A percentile compares a stretch with the other conserved stretches of the same genome.
Conservation (phyloP, 306 rosid species). For the Begonia masoniana region DNA sequence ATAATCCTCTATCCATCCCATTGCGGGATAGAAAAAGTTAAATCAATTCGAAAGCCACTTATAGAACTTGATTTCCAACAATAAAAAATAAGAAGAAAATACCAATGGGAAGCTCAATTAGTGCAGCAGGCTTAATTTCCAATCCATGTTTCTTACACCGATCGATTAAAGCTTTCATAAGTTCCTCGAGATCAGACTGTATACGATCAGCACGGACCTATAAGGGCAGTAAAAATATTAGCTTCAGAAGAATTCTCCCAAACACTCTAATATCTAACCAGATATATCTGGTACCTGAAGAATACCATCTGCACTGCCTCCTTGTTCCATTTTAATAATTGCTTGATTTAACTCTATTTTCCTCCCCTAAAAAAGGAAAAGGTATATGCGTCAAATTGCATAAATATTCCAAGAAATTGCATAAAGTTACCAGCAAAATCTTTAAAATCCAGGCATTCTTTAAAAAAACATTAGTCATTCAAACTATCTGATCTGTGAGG, state of each 20-base stretch:
- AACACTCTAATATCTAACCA: conserved; percentile 8
- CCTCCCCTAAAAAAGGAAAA: conserved; percentile 49
- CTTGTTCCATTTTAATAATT: conserved; percentile 77
- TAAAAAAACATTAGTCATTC: too few species aligned
- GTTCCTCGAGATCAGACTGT: conserved; percentile 79
- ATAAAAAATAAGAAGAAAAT: conserved; percentile 1
- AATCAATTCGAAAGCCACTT: too few species aligned
- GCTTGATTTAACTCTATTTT: conserved; percentile 85
- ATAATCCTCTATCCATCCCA: too few species aligned
- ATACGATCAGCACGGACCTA: conserved; percentile 93
- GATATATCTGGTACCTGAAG: conserved; percentile 57
- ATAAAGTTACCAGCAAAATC: too few species aligned
- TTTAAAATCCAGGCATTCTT: too few species aligned
- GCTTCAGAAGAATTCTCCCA: conserved; percentile 13
- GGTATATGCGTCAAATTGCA: too few species aligned
- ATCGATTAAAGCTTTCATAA: conserved; percentile 59
- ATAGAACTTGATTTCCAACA: too few species aligned
- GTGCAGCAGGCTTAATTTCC: conserved; percentile 50
- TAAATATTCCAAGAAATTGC: too few species aligned
- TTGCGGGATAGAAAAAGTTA: too few species aligned
- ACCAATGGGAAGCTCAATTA: conserved; percentile 83
- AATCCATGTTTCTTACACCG: conserved; percentile 88
- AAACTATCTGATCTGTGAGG: too few species aligned
- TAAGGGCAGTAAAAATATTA: conserved; percentile 18
- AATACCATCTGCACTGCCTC: conserved; percentile 96